Conservation (phyloP, 257 asterid genomes). For the Plectranthus barbatus region DNA sequence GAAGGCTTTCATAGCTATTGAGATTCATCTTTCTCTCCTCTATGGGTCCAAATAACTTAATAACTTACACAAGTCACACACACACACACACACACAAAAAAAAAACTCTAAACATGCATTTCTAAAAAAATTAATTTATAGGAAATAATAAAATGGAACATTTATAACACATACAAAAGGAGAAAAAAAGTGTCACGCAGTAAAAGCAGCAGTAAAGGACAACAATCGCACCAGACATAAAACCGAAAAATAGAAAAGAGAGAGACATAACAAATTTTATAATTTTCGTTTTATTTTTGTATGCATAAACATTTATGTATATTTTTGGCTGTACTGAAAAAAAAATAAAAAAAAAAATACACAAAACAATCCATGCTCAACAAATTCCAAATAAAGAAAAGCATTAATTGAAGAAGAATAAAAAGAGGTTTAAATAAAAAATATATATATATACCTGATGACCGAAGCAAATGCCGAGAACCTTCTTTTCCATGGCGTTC, state of each 20-base stretch:
- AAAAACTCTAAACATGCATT: neutral
- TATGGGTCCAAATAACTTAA: too few species aligned
- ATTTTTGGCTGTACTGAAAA: too few species aligned
- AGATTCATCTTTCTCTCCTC: too few species aligned
- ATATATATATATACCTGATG: conserved; percentile 54
- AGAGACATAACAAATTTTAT: too few species aligned
- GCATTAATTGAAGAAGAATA: neutral
- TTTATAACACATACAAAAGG: neutral
- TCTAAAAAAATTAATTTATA: neutral
- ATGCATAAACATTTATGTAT: too few species aligned
- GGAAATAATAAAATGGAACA: too few species aligned
- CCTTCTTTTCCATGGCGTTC: conserved; percentile 57
- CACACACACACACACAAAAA: too few species aligned
- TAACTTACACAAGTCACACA: too few species aligned
- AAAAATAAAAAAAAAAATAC: neutral
- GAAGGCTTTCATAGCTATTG: too few species aligned
- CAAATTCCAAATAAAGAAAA: neutral
- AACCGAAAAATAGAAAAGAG: conserved; percentile 16
- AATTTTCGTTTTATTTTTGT: too few species aligned
- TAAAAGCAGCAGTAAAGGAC: neutral
- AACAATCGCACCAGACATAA: conserved; percentile 2
- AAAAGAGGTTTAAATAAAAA: neutral
- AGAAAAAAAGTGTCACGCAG: neutral
- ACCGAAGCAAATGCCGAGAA: conserved; percentile 86
- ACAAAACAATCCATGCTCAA: neutral